Percentiles rank a stretch among this genome's conserved stretches.
Evolutionary conservation across 306 rosid genomes (phyloP).

Genomic region (Sphenostylis stenocarpa): DNA sequence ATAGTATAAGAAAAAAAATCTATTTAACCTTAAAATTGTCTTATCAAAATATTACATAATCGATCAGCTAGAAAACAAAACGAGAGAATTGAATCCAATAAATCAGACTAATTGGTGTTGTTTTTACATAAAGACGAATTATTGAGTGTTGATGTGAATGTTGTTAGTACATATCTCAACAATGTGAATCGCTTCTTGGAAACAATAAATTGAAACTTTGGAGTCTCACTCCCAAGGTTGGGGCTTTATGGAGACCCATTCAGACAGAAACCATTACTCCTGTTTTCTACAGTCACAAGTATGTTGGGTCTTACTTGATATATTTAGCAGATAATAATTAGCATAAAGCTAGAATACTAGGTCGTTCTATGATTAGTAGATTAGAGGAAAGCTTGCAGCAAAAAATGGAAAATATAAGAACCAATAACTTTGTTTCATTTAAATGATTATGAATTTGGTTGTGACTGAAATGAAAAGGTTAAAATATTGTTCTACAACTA

Average conservation of each 20-base stretch:
- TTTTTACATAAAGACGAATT: too few species aligned
- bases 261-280: background rate
- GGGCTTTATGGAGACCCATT: background rate
- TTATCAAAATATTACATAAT: too few species aligned
- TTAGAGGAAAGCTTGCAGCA: background rate
- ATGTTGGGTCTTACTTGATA: background rate
- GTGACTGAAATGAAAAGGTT: background rate
- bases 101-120: too few species aligned
- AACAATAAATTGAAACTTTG: too few species aligned
- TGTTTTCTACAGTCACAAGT: background rate
- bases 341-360: background rate
- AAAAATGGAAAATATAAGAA: background rate
- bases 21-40: too few species aligned
- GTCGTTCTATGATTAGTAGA: background rate
- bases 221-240: background rate
- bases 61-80: too few species aligned
- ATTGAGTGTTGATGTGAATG: background rate
- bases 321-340: background rate
- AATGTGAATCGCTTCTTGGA: background rate
- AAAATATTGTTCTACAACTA: background rate
- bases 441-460: background rate
- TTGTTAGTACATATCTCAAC: background rate
- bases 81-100: too few species aligned
- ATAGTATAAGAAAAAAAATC: too few species aligned
- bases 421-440: background rate